Evolutionary conservation across 179 eudicot genomes (phyloP).

Genomic region (Heliamphora pulchella): DNA sequence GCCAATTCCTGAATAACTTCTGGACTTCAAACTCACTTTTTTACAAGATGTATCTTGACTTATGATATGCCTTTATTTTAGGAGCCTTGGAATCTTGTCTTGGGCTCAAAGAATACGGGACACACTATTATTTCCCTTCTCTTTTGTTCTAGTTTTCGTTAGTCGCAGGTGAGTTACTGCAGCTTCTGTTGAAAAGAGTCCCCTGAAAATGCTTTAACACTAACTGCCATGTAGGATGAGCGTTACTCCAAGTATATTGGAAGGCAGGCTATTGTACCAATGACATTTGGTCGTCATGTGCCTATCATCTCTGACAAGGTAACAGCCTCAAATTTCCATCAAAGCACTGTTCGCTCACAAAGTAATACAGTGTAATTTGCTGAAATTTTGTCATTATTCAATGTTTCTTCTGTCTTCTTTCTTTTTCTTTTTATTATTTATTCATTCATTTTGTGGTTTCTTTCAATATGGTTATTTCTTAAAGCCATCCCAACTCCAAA

Average conservation of each 20-base stretch:
- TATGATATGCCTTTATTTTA: neutral
- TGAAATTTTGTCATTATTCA: neutral
- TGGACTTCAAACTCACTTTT: neutral
- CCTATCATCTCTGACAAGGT: conserved; percentile 87
- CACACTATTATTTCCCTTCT: neutral
- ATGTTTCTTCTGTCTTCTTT: neutral
- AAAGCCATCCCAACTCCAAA: neutral
- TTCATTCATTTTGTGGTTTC: neutral
- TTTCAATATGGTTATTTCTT: neutral
- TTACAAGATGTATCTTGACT: neutral
- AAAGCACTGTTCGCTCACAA: neutral
- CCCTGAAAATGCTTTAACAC: conserved; percentile 11
- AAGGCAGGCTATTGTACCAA: conserved; percentile 79
- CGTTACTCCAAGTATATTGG: conserved; percentile 88
- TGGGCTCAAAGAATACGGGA: neutral
- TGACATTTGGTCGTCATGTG: conserved; percentile 87
- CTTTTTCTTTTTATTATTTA: neutral
- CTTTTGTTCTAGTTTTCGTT: neutral
- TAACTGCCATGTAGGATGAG: conserved; percentile 55
- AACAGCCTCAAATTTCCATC: conserved; percentile 11
- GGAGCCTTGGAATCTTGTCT: conserved; percentile 6
- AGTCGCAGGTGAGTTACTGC: neutral
- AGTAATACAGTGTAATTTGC: neutral
- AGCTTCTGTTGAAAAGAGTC: neutral
- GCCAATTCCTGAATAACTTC: neutral